These are phyloP conservation scores for Xylariaceae sp. DNA, from an alignment of 2,329 filamentous ascomycete genomes.

Conservation along the genomic window DNA sequence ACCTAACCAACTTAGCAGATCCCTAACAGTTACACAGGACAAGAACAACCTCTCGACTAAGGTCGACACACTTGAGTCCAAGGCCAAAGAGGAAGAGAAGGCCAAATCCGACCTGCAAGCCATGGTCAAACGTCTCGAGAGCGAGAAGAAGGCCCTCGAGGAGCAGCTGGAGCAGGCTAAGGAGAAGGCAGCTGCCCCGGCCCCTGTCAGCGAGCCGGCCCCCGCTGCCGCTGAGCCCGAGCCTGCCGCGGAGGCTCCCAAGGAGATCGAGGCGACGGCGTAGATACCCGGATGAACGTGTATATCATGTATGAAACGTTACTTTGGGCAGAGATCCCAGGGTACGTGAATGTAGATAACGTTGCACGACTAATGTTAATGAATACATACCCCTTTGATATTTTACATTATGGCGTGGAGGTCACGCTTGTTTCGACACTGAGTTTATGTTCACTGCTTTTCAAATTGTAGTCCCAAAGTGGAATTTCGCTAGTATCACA, in stretches of 20 bases:
- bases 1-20: not conserved
- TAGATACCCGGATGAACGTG: constrained; percentile 2
- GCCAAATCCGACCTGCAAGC: constrained; percentile 18
- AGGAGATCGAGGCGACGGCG: constrained; percentile 7
- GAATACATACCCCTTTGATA: constrained; percentile 2
- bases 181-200: constrained; percentile 5
- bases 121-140: constrained; percentile 15
- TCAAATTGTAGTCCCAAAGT: too few species aligned
- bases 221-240: too few species aligned
- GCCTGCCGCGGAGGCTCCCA: constrained; percentile 12
- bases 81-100: constrained; percentile 14
- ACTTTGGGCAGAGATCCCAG: constrained; percentile 6
- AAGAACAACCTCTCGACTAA: constrained; percentile 22
- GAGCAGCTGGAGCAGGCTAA: constrained; percentile 14
- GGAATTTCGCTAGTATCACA: too few species aligned
- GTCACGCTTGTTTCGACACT: too few species aligned
- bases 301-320: constrained; percentile 11
- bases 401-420: too few species aligned
- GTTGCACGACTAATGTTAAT: constrained; percentile 25
- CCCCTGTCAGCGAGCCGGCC: not conserved
- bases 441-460: too few species aligned
- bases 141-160: constrained; percentile 23
- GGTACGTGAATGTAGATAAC: constrained; percentile 14
- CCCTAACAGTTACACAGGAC: constrained; percentile 15
- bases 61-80: constrained; percentile 19